Conservation (phyloP, 2,329 filamentous ascomycete genomes). For the Fusarium ambrosium region DNA sequence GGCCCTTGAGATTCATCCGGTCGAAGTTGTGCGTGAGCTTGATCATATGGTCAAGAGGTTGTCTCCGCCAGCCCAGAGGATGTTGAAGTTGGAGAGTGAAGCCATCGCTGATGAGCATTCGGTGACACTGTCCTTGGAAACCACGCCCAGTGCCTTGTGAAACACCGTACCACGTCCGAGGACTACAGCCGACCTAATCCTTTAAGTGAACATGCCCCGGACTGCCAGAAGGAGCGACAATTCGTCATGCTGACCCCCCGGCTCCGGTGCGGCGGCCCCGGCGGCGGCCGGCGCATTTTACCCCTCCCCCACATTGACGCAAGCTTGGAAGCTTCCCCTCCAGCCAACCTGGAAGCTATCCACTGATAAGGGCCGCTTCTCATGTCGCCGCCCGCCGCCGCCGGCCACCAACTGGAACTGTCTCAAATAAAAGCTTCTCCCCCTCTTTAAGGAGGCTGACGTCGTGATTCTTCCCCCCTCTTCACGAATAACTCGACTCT, state of each 20-base stretch:
- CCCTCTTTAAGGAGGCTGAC: slow-evolving; percentile 7
- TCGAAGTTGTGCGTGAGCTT: not conserved
- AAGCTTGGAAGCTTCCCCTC: slow-evolving; percentile 33
- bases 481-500: too few species aligned
- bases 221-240: not conserved
- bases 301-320: slow-evolving; percentile 29
- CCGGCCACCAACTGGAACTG: slow-evolving; percentile 6
- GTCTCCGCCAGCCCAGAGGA: not conserved
- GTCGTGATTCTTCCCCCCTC: not conserved
- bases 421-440: slow-evolving; percentile 22
- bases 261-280: not conserved
- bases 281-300: not conserved
- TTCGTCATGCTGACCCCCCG: not conserved
- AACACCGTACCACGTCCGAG: too few species aligned
- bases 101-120: not conserved
- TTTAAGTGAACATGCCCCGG: too few species aligned
- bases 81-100: not conserved
- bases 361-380: slow-evolving; percentile 26
- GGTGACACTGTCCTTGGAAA: not conserved
- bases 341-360: not conserved
- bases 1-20: not conserved
- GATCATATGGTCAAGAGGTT: not conserved
- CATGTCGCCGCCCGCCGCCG: not conserved
- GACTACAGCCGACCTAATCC: too few species aligned
- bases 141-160: not conserved